Conservation (phyloP, 371 early-diverging fungal genomes). For the Syncephalastrum monosporum region DNA sequence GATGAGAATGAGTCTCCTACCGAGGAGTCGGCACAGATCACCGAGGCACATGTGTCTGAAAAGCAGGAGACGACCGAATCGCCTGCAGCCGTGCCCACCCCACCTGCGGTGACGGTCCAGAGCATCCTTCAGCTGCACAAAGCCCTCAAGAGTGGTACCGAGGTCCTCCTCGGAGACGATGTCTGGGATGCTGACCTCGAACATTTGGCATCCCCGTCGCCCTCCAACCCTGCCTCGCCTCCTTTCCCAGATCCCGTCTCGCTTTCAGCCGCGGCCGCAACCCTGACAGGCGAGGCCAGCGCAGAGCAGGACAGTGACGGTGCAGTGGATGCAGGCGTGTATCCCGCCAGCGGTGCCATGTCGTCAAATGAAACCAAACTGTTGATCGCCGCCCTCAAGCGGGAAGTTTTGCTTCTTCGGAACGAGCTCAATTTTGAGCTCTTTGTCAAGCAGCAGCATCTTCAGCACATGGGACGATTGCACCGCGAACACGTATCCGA, state of each 20-base stretch:
- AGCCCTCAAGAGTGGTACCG: conserved; percentile 52
- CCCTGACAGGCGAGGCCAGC: not conserved
- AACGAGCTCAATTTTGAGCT: conserved; percentile 69
- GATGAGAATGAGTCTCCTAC: no score
- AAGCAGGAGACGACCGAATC: no score
- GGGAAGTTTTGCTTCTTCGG: conserved; percentile 57
- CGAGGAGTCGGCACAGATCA: no score
- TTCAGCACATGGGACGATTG: conserved; percentile 65
- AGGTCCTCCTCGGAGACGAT: conserved; percentile 52
- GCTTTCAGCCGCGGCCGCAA: conserved; percentile 2
- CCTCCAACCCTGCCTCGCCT: conserved; percentile 10
- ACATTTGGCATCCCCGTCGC: conserved; percentile 18
- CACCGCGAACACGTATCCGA: conserved; percentile 66
- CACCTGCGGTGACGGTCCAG: conserved; percentile 28
- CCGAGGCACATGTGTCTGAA: no score
- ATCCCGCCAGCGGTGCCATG: conserved; percentile 2
- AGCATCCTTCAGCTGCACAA: conserved; percentile 45
- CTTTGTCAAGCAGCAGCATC: conserved; percentile 66
- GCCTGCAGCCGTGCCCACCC: not conserved
- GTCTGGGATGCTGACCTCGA: conserved; percentile 44
- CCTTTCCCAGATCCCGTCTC: conserved; percentile 10
- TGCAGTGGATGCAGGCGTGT: not conserved
- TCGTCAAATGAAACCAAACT: conserved; percentile 30
- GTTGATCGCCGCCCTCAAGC: conserved; percentile 48
- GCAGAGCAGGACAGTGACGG: not conserved